Evolutionary conservation across 1,284 basidiomycete species (phyloP).

Genomic region (Bondarzewia mesenterica): DNA sequence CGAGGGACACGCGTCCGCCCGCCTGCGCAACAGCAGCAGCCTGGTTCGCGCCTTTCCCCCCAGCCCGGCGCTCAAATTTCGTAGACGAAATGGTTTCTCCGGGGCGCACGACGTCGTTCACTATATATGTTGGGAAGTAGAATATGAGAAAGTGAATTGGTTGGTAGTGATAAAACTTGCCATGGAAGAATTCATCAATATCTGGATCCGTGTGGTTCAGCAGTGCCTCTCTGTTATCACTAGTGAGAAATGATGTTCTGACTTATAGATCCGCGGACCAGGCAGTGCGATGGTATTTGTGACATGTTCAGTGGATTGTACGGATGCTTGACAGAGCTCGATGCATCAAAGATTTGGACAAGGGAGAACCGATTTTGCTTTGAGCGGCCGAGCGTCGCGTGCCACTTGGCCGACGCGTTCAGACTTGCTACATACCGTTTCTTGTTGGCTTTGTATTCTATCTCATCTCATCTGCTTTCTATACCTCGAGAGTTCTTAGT

Average conservation of each 20-base stretch:
- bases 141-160: no score
- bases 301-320: no score
- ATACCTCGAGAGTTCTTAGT: no score
- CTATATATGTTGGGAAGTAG: no score
- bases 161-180: conserved; percentile 19
- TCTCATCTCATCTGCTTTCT: no score
- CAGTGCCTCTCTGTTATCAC: background rate
- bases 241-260: conserved; percentile 14
- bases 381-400: no score
- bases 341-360: no score
- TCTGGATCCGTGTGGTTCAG: conserved; percentile 27
- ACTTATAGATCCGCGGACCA: conserved; percentile 51
- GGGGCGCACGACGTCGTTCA: conserved; percentile 40
- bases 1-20: conserved; percentile 33
- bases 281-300: conserved; percentile 24
- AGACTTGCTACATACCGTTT: no score
- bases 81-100: conserved; percentile 50
- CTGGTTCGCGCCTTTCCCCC: conserved; percentile 57
- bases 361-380: no score
- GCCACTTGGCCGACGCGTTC: no score
- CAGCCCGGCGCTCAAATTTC: conserved; percentile 35
- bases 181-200: conserved; percentile 51
- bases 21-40: conserved; percentile 45
- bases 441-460: no score
- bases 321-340: no score